These are phyloP conservation scores for Arabidopsis suecica DNA, from an alignment of 345 rosid species.

Conservation along the genomic window DNA sequence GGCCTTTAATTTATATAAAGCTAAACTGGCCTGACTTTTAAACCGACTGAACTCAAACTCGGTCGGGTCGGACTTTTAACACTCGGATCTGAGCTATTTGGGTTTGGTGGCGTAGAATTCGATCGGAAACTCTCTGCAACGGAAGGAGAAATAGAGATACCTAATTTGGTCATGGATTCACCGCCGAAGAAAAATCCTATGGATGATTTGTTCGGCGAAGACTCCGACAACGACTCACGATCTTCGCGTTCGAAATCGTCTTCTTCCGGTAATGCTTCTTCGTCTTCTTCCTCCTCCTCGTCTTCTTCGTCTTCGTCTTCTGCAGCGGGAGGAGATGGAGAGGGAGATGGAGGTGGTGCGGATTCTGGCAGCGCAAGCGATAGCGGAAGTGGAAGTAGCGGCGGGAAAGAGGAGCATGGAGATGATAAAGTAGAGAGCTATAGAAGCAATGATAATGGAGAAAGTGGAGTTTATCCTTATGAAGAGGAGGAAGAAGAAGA, in stretches of 20 bases:
- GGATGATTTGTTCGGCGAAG: conserved; percentile 58
- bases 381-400: conserved; percentile 50
- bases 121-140: conserved; percentile 37
- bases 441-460: conserved; percentile 37
- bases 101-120: conserved; percentile 12
- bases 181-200: conserved; percentile 34
- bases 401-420: conserved; percentile 54
- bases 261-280: conserved; percentile 55
- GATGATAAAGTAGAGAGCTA: conserved; percentile 48
- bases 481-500: conserved; percentile 56
- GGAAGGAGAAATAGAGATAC: conserved; percentile 7
- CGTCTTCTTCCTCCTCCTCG: conserved; percentile 59
- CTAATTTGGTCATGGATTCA: conserved; percentile 25
- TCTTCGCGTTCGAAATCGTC: conserved; percentile 57
- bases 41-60: conserved; percentile 22
- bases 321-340: conserved; percentile 28
- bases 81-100: conserved; percentile 9
- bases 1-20: too few species aligned
- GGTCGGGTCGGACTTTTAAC: conserved; percentile 22
- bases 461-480: conserved; percentile 24
- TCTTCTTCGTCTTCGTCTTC: conserved; percentile 51
- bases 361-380: conserved; percentile 57
- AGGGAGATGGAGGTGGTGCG: conserved; percentile 48
- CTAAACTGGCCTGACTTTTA: neutral
- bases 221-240: conserved; percentile 48